Conservation (phyloP, 2,329 filamentous ascomycete genomes). For the Pseudogymnoascus sp. region DNA sequence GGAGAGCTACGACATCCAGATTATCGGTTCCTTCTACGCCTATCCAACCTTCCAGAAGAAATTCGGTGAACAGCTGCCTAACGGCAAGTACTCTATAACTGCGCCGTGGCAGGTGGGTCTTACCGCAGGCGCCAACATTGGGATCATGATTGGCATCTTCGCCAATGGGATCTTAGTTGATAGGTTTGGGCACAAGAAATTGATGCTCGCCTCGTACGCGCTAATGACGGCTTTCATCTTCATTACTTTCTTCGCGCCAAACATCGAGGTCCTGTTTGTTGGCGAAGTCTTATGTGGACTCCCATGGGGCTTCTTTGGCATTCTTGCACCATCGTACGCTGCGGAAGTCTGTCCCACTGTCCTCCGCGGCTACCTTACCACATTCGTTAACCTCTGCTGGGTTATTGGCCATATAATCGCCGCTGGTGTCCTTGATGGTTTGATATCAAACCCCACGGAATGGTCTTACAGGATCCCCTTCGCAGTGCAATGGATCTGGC, state of each 20-base stretch:
- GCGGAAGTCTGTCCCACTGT: conserved; percentile 44
- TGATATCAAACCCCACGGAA: neutral
- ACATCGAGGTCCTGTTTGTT: conserved; percentile 35
- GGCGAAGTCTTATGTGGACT: conserved; percentile 39
- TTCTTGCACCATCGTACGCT: conserved; percentile 22
- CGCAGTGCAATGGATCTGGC: conserved; percentile 37
- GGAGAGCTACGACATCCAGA: conserved; percentile 29
- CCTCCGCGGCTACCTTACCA: conserved; percentile 41
- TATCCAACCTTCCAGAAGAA: conserved; percentile 16
- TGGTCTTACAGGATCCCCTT: conserved; percentile 15
- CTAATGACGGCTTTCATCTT: conserved; percentile 23
- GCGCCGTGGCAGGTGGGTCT: conserved; percentile 37
- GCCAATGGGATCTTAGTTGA: conserved; percentile 37
- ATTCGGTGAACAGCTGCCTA: neutral
- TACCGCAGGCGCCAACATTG: conserved; percentile 31
- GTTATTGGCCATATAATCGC: conserved; percentile 39
- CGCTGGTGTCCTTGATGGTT: conserved; percentile 27
- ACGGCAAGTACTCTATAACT: conserved; percentile 29
- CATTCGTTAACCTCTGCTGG: conserved; percentile 45
- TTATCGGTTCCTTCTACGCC: conserved; percentile 31
- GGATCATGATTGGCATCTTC: conserved; percentile 34
- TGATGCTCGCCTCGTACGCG: conserved; percentile 29
- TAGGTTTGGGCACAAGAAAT: conserved; percentile 39
- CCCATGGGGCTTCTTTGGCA: conserved; percentile 43
- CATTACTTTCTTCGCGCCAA: conserved; percentile 40